phyloP scores from a whole-genome alignment of 2,329 filamentous ascomycete species.

The Fusarium sp. region DNA sequence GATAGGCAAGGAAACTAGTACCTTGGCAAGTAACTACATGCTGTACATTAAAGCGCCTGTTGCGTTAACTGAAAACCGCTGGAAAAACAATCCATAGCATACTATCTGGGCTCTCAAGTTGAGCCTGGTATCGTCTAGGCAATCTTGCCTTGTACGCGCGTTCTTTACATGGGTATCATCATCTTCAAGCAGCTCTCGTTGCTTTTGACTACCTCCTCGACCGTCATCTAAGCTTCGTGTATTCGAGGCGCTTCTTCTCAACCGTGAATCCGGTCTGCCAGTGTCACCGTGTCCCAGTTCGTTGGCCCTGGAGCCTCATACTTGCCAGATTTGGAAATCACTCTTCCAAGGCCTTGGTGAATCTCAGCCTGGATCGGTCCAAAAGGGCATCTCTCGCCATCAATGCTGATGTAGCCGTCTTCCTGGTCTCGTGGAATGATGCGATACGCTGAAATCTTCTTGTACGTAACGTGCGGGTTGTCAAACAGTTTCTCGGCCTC shows the following conservation, averaged over 20 bases:
- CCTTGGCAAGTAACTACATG: too few species aligned
- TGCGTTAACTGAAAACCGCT: too few species aligned
- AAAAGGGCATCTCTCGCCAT: constrained; percentile 88
- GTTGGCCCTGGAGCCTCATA: constrained; percentile 72
- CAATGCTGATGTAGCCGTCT: constrained; percentile 90
- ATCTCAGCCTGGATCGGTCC: constrained; percentile 92
- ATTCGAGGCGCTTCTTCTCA: constrained; percentile 6
- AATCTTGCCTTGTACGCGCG: constrained; percentile 4
- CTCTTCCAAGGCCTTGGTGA: constrained; percentile 81
- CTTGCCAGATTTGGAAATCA: constrained; percentile 78
- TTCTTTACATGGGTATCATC: constrained; percentile 41
- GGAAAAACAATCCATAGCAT: neutral
- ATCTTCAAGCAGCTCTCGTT: constrained; percentile 12
- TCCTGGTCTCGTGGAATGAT: constrained; percentile 77
- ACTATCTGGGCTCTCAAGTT: neutral
- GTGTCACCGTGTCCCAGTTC: constrained; percentile 57
- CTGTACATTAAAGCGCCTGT: neutral
- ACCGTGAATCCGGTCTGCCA: constrained; percentile 46
- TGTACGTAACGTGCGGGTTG: constrained; percentile 77
- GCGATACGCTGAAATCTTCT: constrained; percentile 87
- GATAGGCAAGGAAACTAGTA: neutral
- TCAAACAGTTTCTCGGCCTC: constrained; percentile 82
- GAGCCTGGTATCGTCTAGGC: constrained; percentile 4
- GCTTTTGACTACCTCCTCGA: constrained; percentile 1
- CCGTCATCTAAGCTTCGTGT: neutral